Evolutionary conservation across 495 filamentous ascomycete species (phyloP).

Genomic region (Penicillium daleae): DNA sequence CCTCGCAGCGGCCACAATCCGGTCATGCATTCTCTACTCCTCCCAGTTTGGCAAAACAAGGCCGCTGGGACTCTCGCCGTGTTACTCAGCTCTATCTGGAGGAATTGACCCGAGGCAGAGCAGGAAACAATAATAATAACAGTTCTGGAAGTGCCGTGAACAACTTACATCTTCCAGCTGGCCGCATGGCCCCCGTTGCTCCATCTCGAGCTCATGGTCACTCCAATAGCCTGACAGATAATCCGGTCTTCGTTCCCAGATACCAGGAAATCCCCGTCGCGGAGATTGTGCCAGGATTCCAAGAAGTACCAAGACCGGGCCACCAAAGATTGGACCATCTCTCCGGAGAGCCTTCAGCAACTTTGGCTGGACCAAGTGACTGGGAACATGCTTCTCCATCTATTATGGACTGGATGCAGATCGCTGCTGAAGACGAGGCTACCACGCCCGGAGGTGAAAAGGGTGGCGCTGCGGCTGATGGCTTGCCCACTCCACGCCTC

Average conservation of each 20-base stretch:
- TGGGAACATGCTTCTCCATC: constrained; percentile 61
- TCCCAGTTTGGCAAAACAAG: constrained; percentile 53
- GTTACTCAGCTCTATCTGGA: constrained; percentile 58
- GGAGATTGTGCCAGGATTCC: constrained; percentile 35
- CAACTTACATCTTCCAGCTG: not conserved
- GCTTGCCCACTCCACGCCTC: constrained; percentile 31
- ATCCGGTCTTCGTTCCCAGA: constrained; percentile 41
- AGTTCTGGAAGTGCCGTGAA: not conserved
- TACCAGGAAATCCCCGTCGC: constrained; percentile 25
- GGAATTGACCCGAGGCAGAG: constrained; percentile 48
- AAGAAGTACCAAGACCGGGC: constrained; percentile 20
- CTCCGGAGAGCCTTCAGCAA: constrained; percentile 45
- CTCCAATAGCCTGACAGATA: constrained; percentile 39
- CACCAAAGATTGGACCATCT: constrained; percentile 21
- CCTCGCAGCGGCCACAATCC: constrained; percentile 3
- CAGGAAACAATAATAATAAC: constrained; percentile 11
- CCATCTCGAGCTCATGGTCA: constrained; percentile 23
- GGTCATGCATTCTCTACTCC: constrained; percentile 28
- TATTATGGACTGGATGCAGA: constrained; percentile 58
- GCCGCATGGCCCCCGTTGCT: constrained; percentile 25
- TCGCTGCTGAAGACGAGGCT: constrained; percentile 47
- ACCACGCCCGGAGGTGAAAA: constrained; percentile 26
- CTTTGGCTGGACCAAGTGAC: constrained; percentile 52
- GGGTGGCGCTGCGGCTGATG: constrained; percentile 11
- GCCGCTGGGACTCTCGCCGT: constrained; percentile 57